Percentiles rank a stretch among this genome's conserved stretches.
Evolutionary conservation across 1,284 basidiomycete genomes (phyloP).

Genomic region (Porogramme epimiltina): DNA sequence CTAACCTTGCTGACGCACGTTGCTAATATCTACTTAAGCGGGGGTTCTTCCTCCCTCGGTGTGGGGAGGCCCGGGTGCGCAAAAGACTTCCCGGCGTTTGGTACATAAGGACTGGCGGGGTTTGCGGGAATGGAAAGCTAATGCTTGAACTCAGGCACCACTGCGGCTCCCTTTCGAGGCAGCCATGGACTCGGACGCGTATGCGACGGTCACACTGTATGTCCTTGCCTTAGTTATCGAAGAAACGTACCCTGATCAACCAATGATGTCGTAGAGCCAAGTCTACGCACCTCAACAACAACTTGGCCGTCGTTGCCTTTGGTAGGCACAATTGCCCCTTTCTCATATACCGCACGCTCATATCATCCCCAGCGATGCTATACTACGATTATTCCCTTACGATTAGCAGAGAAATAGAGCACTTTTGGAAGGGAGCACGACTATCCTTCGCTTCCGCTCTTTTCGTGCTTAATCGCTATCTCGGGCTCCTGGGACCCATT

Average conservation of each 20-base stretch:
- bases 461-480: slow-evolving; percentile 18
- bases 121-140: too few species aligned
- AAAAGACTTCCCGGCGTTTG: too few species aligned
- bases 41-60: too few species aligned
- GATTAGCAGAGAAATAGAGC: slow-evolving; percentile 7
- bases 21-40: too few species aligned
- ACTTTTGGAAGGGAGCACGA: slow-evolving; percentile 14
- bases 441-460: slow-evolving; percentile 5
- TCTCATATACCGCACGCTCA: neutral
- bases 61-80: too few species aligned
- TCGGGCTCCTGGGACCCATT: slow-evolving; percentile 14
- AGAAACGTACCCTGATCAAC: neutral
- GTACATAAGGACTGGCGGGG: too few species aligned
- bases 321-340: neutral
- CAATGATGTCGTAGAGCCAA: neutral
- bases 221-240: neutral
- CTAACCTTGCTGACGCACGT: too few species aligned
- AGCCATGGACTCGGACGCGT: neutral
- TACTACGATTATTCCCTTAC: slow-evolving; percentile 13
- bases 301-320: slow-evolving; percentile 6
- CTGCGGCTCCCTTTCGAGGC: neutral
- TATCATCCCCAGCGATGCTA: slow-evolving; percentile 4
- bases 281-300: slow-evolving; percentile 9
- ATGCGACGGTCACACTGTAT: neutral
- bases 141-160: neutral